Percentiles rank a stretch among this genome's conserved stretches.
These are phyloP conservation scores for Exserohilum rostratum DNA, from an alignment of 2,329 filamentous ascomycete genomes.

Conservation along the genomic window DNA sequence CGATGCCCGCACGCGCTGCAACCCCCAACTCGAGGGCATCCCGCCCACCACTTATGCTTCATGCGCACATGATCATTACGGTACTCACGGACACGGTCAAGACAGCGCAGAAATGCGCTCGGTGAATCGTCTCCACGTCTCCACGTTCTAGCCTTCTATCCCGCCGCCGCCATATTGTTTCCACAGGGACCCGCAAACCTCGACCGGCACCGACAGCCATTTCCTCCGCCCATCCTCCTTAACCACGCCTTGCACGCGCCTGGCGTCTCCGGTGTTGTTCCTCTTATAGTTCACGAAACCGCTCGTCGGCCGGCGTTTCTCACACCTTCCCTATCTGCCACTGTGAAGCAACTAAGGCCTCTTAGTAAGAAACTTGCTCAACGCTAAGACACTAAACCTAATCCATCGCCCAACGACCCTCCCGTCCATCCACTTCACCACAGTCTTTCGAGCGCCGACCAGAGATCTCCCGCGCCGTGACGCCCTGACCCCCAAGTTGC, in stretches of 20 bases:
- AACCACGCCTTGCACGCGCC: not conserved
- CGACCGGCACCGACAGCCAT: not conserved
- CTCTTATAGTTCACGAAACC: not conserved
- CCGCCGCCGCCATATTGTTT: constrained; percentile 16
- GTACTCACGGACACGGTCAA: constrained; percentile 18
- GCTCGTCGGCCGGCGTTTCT: not conserved
- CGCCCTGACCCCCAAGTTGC: constrained; percentile 21
- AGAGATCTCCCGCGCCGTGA: constrained; percentile 28
- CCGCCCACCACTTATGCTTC: not conserved
- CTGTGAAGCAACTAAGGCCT: constrained; percentile 14
- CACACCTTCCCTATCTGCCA: constrained; percentile 5
- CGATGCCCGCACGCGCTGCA: not conserved
- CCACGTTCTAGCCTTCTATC: constrained; percentile 16
- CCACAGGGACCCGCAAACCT: constrained; percentile 12
- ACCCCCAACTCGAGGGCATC: not conserved
- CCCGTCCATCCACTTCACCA: constrained; percentile 26
- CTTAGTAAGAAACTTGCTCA: constrained; percentile 33
- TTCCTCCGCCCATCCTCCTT: not conserved
- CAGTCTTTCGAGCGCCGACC: constrained; percentile 20
- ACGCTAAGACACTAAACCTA: constrained; percentile 23
- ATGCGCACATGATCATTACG: constrained; percentile 5
- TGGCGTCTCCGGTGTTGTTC: not conserved
- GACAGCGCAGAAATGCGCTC: constrained; percentile 6
- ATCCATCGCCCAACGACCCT: constrained; percentile 22
- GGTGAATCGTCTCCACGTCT: constrained; percentile 19